phyloP scores from a whole-genome alignment of 164 flowering plant genomes.

The Euptelea pleiosperma region DNA sequence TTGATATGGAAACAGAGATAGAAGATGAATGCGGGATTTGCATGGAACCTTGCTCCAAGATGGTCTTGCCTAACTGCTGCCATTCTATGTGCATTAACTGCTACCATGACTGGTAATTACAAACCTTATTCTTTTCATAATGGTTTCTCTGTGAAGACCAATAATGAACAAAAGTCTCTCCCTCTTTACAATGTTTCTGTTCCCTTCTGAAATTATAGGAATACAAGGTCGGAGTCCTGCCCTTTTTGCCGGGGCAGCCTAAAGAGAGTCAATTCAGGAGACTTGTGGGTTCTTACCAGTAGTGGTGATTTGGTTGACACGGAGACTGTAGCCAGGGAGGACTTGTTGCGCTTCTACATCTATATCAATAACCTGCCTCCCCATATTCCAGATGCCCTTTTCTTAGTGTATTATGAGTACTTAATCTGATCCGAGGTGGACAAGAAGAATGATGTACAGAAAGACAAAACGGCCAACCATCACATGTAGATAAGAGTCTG shows the following conservation, averaged over 20 bases:
- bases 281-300: conserved; percentile 90
- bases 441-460: conserved; percentile 39
- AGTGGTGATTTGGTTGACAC: conserved; percentile 65
- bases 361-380: conserved; percentile 69
- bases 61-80: conserved; percentile 89
- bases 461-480: conserved; percentile 31
- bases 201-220: conserved; percentile 47
- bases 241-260: conserved; percentile 94
- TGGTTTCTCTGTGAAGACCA: too few relatives aligned
- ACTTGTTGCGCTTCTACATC: conserved; percentile 68
- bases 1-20: conserved; percentile 55
- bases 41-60: conserved; percentile 71
- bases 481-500: conserved; percentile 59
- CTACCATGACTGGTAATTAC: conserved; percentile 76
- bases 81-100: conserved; percentile 95
- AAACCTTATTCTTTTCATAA: neutral
- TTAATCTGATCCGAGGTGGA: conserved; percentile 41
- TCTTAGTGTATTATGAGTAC: conserved; percentile 57
- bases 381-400: conserved; percentile 56
- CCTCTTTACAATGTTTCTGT: neutral
- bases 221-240: conserved; percentile 81
- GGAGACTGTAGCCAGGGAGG: conserved; percentile 63
- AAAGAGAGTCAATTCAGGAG: conserved; percentile 51
- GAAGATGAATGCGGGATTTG: conserved; percentile 93
- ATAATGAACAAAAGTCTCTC: neutral